Conservation (phyloP, 2,329 filamentous ascomycete species). For the Huntiella abstrusa region DNA sequence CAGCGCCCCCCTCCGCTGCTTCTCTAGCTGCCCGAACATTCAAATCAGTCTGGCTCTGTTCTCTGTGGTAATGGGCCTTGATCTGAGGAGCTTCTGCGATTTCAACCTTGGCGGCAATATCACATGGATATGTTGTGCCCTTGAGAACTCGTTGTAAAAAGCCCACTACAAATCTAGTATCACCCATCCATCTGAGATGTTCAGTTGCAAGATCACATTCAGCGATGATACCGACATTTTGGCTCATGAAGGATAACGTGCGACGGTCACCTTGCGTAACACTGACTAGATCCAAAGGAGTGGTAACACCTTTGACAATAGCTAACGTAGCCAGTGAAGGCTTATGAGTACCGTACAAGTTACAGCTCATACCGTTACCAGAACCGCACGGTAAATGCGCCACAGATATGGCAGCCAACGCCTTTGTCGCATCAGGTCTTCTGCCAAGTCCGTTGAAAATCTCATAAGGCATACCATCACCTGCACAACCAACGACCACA, state of each 20-base stretch:
- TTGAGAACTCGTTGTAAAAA: constrained; percentile 58
- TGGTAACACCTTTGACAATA: constrained; percentile 74
- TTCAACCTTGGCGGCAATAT: constrained; percentile 70
- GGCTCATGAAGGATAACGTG: constrained; percentile 74
- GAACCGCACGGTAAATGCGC: constrained; percentile 81
- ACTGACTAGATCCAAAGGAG: constrained; percentile 67
- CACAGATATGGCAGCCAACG: constrained; percentile 60
- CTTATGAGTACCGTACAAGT: constrained; percentile 64
- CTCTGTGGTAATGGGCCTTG: constrained; percentile 48
- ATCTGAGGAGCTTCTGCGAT: constrained; percentile 58
- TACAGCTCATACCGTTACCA: constrained; percentile 85
- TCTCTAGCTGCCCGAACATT: constrained; percentile 12
- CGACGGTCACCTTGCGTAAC: constrained; percentile 64
- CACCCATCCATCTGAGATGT: constrained; percentile 82
- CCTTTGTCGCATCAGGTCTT: constrained; percentile 53
- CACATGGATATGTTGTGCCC: constrained; percentile 70
- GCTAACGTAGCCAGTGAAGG: constrained; percentile 60
- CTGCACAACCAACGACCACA: constrained; percentile 73
- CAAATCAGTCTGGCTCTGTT: constrained; percentile 13
- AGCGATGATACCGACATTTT: constrained; percentile 75
- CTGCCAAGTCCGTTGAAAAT: constrained; percentile 83
- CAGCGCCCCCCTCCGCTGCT: not conserved
- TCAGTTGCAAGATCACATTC: constrained; percentile 84
- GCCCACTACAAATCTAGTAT: constrained; percentile 66
- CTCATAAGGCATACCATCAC: constrained; percentile 81